These are phyloP conservation scores for Jamesozyma piceae DNA, from an alignment of 805 yeast genomes.

Conservation along the genomic window DNA sequence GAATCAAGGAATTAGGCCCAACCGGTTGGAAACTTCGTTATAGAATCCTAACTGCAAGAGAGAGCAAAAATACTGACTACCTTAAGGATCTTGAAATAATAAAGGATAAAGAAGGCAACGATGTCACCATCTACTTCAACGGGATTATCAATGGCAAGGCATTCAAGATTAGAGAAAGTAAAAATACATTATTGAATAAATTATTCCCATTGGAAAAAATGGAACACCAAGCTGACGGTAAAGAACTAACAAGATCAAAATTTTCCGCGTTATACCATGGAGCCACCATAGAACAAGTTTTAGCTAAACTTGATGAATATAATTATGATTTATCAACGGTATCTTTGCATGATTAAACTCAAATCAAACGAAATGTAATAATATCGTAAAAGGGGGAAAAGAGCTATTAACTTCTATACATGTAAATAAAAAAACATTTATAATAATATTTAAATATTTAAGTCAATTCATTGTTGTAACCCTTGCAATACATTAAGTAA, in stretches of 20 bases:
- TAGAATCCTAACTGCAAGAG: conserved; percentile 45
- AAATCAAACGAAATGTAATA: background rate
- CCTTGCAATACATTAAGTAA: too few species aligned
- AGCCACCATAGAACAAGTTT: conserved; percentile 12
- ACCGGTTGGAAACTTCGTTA: conserved; percentile 86
- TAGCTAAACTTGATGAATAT: conserved; percentile 12
- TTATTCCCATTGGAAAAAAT: conserved; percentile 44
- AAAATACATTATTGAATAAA: conserved; percentile 47
- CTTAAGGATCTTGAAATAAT: conserved; percentile 1
- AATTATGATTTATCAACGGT: conserved; percentile 32
- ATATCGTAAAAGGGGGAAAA: background rate
- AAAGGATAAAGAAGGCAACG: conserved; percentile 20
- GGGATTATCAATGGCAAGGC: conserved; percentile 37
- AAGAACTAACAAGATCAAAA: conserved; percentile 36
- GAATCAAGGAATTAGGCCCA: conserved; percentile 88
- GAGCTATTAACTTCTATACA: background rate
- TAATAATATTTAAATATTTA: background rate
- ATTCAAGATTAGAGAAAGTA: conserved; percentile 49
- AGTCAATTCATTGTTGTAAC: too few species aligned
- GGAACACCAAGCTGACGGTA: conserved; percentile 36
- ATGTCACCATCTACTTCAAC: conserved; percentile 40
- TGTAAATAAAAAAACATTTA: conserved; percentile 1
- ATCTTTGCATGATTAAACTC: conserved; percentile 10
- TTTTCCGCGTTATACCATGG: conserved; percentile 40
- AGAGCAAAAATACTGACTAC: conserved; percentile 19